Base-by-base conservation (phyloP, 768 basidiomycete species). In the Rhizopogon sp. region DNA sequence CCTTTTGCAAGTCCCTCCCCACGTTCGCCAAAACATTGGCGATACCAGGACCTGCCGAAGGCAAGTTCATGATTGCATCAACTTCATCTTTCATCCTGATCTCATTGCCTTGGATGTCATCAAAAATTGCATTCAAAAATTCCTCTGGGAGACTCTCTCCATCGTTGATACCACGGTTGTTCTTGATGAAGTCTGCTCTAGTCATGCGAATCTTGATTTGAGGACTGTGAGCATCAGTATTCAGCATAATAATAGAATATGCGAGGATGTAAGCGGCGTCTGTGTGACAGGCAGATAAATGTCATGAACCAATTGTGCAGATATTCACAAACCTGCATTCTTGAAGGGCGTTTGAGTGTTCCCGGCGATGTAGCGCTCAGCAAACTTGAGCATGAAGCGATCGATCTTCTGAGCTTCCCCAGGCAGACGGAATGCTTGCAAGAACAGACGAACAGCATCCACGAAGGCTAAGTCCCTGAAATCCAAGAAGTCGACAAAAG, bases 41-140 rank as follows among this genome's bases (percentile, higher is more conserved):
- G 37, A 97, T 70, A 11, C 94, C 93, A 20, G 90, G 82, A 3
- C 82, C 82, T 33, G 77, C 54, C 4, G 75, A 64, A 8, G 74
- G 68, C 22, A 82, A 63, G 56, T 53, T 67, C 22, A 57, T 39
- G 6, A 74, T 74, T 29, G 80, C 76, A 62, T 95, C 94, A 25
- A 93, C 74, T 74, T 99, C 96, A 64, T 98, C 97, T 72, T 98
- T 98, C 97, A 99, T 98, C 64, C 91, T 82, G 62, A 99, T 98
- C 70, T 99, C 97, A 62, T 97, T 94, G 42, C 69, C 76, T 54
- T 84, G 81, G 60, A 99, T 98, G 42, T 98, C 92, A 62, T 98
- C 93, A 67, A 81, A 99, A 58, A 98, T 90, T 20, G 72, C 74
- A 5, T 75, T 77, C 42, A 98, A 69, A 40, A 89, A 75, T 20